These are phyloP conservation scores for Cordyceps cateniannulata DNA, from an alignment of 2,329 filamentous ascomycete species.

Conservation along the genomic window DNA sequence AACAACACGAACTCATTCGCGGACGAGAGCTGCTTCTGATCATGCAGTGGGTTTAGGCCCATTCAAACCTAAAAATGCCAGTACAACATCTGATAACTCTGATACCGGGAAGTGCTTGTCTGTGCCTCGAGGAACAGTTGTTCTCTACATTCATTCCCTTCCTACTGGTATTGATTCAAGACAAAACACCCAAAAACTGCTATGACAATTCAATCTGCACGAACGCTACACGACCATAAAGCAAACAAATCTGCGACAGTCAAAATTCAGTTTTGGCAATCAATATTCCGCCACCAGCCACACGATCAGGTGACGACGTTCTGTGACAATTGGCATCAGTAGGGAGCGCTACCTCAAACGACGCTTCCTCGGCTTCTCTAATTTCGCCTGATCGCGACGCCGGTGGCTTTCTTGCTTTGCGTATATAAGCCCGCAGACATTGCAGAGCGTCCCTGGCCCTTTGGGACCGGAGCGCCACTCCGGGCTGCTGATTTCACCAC, in stretches of 20 bases:
- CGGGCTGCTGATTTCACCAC: constrained; percentile 7
- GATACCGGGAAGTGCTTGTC: too few species aligned
- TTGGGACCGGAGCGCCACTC: constrained; percentile 13
- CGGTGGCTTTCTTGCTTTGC: constrained; percentile 12
- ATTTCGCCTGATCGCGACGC: neutral
- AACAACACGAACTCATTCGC: too few species aligned
- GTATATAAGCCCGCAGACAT: constrained; percentile 14
- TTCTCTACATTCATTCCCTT: too few species aligned
- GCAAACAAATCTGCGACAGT: neutral
- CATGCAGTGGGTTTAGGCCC: too few species aligned
- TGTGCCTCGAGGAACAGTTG: too few species aligned
- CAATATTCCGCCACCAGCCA: neutral
- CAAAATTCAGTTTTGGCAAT: constrained; percentile 15
- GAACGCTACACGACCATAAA: neutral
- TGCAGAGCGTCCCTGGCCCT: constrained; percentile 14
- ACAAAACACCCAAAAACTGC: too few species aligned
- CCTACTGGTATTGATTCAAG: too few species aligned
- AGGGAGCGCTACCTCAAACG: neutral
- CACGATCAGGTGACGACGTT: too few species aligned
- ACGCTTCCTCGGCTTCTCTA: neutral
- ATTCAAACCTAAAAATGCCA: too few species aligned
- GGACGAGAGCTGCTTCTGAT: too few species aligned
- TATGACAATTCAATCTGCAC: neutral
- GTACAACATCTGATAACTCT: too few species aligned
- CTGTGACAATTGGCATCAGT: neutral